Percentiles rank a stretch among this genome's conserved stretches.
Conservation (phyloP, 768 basidiomycete species). For the Clavaria fumosa region DNA sequence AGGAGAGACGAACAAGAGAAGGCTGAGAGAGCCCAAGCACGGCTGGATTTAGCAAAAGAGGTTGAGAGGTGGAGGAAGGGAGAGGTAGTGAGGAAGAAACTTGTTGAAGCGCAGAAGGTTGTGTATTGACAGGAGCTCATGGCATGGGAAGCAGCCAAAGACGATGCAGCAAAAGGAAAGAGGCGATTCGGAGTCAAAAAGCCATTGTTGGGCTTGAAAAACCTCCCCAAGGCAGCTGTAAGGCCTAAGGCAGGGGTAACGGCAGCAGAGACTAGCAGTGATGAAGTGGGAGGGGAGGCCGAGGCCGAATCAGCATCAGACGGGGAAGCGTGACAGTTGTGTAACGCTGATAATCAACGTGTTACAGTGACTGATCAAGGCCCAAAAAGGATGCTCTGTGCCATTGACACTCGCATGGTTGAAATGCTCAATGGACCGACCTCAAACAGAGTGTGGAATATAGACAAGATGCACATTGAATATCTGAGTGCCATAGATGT, state of each 20-base stretch:
- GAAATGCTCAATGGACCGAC: background rate
- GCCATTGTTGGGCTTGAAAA: background rate
- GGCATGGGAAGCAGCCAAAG: background rate
- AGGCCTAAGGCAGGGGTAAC: background rate
- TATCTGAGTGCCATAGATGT: background rate
- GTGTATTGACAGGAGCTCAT: background rate
- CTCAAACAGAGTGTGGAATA: background rate
- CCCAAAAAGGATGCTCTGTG: background rate
- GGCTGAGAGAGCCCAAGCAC: constrained; percentile 6
- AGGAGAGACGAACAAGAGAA: constrained; percentile 9
- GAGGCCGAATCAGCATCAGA: background rate
- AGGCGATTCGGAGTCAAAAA: background rate
- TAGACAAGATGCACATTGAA: background rate
- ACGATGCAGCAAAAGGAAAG: background rate
- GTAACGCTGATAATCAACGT: background rate
- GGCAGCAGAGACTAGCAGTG: no score
- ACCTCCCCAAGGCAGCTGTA: background rate
- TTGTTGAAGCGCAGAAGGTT: no score
- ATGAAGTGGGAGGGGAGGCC: background rate
- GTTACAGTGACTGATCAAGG: background rate
- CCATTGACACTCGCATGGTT: background rate
- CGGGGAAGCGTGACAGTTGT: background rate
- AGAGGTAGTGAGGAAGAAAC: constrained; percentile 1
- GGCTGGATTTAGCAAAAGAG: background rate
- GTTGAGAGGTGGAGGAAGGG: constrained; percentile 2